These are phyloP conservation scores for Catharanthus roseus DNA, from an alignment of 257 asterid species.

Conservation along the genomic window DNA sequence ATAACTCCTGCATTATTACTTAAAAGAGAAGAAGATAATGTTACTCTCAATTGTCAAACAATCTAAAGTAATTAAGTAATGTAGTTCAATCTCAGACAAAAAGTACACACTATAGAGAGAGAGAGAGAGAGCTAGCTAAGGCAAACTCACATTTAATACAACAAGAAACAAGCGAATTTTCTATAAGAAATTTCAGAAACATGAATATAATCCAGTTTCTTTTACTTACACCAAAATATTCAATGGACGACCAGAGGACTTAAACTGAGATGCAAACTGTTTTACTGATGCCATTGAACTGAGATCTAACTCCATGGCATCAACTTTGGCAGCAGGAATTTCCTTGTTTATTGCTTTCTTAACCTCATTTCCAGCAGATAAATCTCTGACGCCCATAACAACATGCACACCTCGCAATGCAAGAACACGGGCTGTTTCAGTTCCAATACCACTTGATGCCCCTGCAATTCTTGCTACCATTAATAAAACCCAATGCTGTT, in stretches of 20 bases:
- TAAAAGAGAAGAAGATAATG: conserved; percentile 18
- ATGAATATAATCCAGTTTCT: neutral
- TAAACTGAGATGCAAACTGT: conserved; percentile 58
- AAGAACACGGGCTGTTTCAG: conserved; percentile 84
- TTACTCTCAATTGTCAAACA: neutral
- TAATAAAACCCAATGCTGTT: neutral
- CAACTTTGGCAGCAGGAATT: conserved; percentile 67
- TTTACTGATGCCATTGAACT: conserved; percentile 64
- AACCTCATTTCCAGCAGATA: conserved; percentile 49
- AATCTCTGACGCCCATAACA: conserved; percentile 66
- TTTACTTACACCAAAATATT: conserved; percentile 69
- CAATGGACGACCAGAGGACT: conserved; percentile 57
- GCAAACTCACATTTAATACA: neutral
- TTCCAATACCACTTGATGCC: conserved; percentile 87
- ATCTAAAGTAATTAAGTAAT: neutral
- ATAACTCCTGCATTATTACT: conserved; percentile 91
- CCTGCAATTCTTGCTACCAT: conserved; percentile 36
- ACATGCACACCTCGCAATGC: conserved; percentile 78
- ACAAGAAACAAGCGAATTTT: neutral
- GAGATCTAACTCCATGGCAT: conserved; percentile 77
- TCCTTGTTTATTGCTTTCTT: conserved; percentile 47
- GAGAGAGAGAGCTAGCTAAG: neutral
- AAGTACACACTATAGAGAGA: too few species aligned
- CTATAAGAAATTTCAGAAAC: neutral
- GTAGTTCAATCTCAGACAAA: neutral